Percentiles rank a stretch among this genome's conserved stretches.
Conservation (phyloP, 805 yeast species). For the Candida orba region DNA sequence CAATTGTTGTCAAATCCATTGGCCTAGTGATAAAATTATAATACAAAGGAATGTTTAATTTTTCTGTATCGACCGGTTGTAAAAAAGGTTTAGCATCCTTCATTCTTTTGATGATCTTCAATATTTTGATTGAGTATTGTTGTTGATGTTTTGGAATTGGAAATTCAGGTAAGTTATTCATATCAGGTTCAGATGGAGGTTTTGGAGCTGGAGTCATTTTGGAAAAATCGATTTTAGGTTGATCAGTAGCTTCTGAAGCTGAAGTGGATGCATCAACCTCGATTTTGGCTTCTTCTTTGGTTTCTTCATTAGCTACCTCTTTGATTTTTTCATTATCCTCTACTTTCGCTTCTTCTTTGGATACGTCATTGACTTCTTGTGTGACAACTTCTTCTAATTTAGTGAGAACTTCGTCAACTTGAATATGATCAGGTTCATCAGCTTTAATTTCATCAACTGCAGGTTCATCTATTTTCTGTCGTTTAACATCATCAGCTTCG, state of each 20-base stretch:
- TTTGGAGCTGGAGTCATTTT: conserved; percentile 57
- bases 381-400: not conserved
- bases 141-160: conserved; percentile 82
- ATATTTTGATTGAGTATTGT: conserved; percentile 67
- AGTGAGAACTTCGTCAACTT: not conserved
- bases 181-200: conserved; percentile 68
- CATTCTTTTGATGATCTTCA: conserved; percentile 81
- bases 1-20: conserved; percentile 91
- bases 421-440: not conserved
- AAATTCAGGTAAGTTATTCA: conserved; percentile 53
- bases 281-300: not conserved
- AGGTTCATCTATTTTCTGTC: conserved; percentile 1
- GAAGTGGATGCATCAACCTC: no score
- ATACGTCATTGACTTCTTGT: not conserved
- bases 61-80: conserved; percentile 83
- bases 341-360: conserved; percentile 4
- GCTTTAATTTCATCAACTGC: conserved; percentile 3
- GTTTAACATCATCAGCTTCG: conserved; percentile 2
- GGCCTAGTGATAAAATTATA: conserved; percentile 78
- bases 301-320: not conserved
- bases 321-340: not conserved
- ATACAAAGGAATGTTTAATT: conserved; percentile 85
- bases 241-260: not conserved
- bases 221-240: conserved; percentile 1
- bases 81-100: conserved; percentile 90